phyloP scores from a whole-genome alignment of 2,329 filamentous ascomycete species.

The Trichoderma gracile region DNA sequence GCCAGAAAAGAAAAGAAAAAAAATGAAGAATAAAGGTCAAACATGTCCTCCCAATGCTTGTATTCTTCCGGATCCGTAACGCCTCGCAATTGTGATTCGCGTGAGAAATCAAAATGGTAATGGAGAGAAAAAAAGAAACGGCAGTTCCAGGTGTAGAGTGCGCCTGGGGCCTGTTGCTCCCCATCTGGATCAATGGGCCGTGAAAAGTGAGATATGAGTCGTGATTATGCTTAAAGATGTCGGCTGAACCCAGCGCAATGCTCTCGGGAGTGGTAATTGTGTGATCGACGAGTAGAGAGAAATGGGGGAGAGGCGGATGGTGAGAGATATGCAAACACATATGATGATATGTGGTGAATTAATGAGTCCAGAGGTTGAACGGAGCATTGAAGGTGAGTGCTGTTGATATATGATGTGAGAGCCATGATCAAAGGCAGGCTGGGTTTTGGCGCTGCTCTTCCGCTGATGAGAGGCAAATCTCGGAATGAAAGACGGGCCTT shows the following conservation, averaged over 20 bases:
- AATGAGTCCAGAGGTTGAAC: background rate
- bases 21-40: conserved; percentile 16
- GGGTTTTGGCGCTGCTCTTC: background rate
- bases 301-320: background rate
- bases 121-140: background rate
- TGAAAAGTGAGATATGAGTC: conserved; percentile 7
- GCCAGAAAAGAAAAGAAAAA: conserved; percentile 9
- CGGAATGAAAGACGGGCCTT: conserved; percentile 6
- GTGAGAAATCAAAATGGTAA: background rate
- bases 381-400: background rate
- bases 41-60: conserved; percentile 23
- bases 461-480: background rate
- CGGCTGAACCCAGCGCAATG: conserved; percentile 2
- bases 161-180: conserved; percentile 25
- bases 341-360: background rate
- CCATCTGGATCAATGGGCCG: conserved; percentile 22
- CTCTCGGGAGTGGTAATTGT: conserved; percentile 5
- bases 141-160: conserved; percentile 22
- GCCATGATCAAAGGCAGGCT: background rate
- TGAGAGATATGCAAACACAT: background rate
- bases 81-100: conserved; percentile 25
- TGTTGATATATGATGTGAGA: background rate
- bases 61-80: conserved; percentile 22
- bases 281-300: conserved; percentile 13
- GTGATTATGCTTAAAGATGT: conserved; percentile 18